These are phyloP conservation scores for Cavenderia fasciculata DNA, from an alignment of 78 protist species.

Conservation along the genomic window DNA sequence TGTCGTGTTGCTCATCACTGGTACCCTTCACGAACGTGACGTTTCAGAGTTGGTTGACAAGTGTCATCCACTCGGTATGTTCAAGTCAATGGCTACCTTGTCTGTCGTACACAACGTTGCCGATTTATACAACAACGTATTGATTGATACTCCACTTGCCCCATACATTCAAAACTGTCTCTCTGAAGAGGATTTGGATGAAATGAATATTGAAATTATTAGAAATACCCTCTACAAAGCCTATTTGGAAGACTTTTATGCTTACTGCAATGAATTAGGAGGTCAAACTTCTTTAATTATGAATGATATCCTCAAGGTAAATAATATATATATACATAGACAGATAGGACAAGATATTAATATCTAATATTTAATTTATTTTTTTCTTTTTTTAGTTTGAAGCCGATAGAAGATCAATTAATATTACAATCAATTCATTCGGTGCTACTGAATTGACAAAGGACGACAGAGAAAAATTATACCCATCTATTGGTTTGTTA, in stretches of 20 bases:
- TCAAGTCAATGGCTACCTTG: conserved; percentile 89
- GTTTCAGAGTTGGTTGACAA: conserved; percentile 88
- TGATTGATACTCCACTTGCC: conserved; percentile 96
- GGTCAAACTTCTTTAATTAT: conserved; percentile 91
- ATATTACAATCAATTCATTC: conserved; percentile 95
- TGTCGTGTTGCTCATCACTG: conserved; percentile 95
- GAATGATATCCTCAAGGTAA: conserved; percentile 86
- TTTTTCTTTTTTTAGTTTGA: too few relatives aligned
- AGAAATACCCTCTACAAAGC: conserved; percentile 95
- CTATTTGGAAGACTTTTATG: conserved; percentile 97
- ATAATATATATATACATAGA: too few relatives aligned
- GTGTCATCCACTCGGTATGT: conserved; percentile 98
- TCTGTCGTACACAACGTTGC: conserved; percentile 79
- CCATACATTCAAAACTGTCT: conserved; percentile 80
- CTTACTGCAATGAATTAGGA: conserved; percentile 88
- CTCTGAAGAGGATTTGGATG: conserved; percentile 92
- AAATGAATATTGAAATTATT: conserved; percentile 96
- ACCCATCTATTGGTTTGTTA: conserved; percentile 86
- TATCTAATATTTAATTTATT: neutral
- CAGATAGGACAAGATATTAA: neutral
- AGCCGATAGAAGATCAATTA: conserved; percentile 97
- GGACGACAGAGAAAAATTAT: conserved; percentile 91
- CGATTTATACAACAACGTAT: conserved; percentile 95
- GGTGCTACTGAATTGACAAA: conserved; percentile 87
- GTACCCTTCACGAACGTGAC: conserved; percentile 94